These are phyloP conservation scores for Kwoniella sp. DNA, from an alignment of 768 basidiomycete species.

Conservation along the genomic window DNA sequence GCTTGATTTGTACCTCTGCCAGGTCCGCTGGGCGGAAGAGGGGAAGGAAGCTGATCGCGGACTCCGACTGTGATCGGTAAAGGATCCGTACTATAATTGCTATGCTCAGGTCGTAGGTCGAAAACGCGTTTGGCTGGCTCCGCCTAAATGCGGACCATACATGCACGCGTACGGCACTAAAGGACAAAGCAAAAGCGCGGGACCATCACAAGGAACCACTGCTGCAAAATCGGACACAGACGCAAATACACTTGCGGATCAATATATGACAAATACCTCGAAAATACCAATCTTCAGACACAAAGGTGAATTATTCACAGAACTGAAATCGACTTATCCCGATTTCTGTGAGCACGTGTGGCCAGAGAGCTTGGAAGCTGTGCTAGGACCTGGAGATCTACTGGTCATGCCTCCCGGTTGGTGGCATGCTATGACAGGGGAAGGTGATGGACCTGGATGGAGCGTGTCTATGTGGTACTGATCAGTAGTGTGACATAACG, in stretches of 20 bases:
- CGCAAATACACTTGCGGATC: constrained; percentile 27
- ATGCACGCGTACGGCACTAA: constrained; percentile 62
- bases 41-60: background rate
- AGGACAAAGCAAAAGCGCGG: too few species aligned
- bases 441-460: constrained; percentile 48
- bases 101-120: constrained; percentile 85
- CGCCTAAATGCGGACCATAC: constrained; percentile 59
- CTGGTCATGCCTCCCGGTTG: constrained; percentile 81
- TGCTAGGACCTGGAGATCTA: constrained; percentile 78
- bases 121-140: constrained; percentile 91
- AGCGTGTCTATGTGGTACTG: constrained; percentile 55
- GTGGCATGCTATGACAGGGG: constrained; percentile 54
- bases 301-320: constrained; percentile 9
- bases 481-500: background rate
- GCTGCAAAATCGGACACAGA: background rate
- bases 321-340: constrained; percentile 55
- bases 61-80: too few species aligned
- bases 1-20: too few species aligned
- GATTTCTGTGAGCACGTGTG: constrained; percentile 65
- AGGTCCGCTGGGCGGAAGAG: too few species aligned
- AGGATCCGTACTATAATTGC: constrained; percentile 94
- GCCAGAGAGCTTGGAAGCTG: constrained; percentile 65
- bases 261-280: constrained; percentile 78
- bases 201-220: background rate
- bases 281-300: constrained; percentile 71